Base-by-base conservation (phyloP, 2,329 filamentous ascomycete species). In the Calonectria fujianensis region DNA sequence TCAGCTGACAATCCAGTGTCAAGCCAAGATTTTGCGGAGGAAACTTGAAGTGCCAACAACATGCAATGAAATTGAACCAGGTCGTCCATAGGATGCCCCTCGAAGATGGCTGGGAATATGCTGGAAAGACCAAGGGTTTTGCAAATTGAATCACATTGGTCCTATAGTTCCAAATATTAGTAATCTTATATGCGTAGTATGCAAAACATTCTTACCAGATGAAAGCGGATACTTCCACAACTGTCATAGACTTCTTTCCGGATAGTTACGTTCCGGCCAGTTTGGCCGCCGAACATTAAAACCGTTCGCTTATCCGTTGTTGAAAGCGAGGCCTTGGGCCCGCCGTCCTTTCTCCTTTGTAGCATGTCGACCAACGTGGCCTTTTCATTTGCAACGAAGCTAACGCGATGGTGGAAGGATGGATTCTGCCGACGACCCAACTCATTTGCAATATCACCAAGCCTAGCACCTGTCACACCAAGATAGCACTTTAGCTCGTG, bases 61-160 rank as follows among this genome's bases (percentile, higher is more conserved):
- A 54, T 54, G 51, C 51, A 54, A 54, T 54, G 51, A 29, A 54
- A 27, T 32, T 54, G 51, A 54, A 54, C 51, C 4, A 32, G 27
- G 29, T 54, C 51, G n/a, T 54, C 10, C 6, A 20, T 16, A 20
- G 2, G 10, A 4, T 32, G 13, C 9, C 13, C 51, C 27, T 32
- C 14, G 18, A 54, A 54, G 27, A 54, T 54, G 27, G 51, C 27
- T 8, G 51, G 51, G 27, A 54, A 32, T 32, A 54, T 54, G 14
- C 51, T 54, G 4, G 51, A 16, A 32, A 54, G 51, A 18, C 51
- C 51, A 20, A 54, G 51, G 20, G 2, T 31, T 16, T 32, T 54
- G 51, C 51, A 54, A 32, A 32, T 8, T 9, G 14, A 3, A 32
- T 54, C 29, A 29, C 51, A 54, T 16, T 54, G 14, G 13, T 54